Percentiles rank a stretch among this genome's conserved stretches.
These are phyloP conservation scores for Psidium friedrichsthalianum DNA, from an alignment of 345 rosid genomes.

Conservation along the genomic window DNA sequence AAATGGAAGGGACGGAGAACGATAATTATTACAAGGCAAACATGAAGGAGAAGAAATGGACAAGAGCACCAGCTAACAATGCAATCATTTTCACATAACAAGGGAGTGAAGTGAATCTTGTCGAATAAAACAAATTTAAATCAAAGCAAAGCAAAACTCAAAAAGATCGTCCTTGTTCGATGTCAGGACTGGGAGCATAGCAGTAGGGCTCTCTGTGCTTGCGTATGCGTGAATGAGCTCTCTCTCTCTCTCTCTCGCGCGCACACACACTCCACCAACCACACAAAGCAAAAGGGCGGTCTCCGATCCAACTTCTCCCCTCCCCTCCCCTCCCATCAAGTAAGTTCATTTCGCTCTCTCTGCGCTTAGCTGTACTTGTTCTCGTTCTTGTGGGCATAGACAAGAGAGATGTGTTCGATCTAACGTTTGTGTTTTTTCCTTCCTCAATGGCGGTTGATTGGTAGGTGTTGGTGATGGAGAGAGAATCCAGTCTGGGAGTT, in stretches of 20 bases:
- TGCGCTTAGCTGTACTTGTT: not conserved
- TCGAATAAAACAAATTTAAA: not conserved
- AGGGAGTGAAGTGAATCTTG: not conserved
- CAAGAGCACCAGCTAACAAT: not conserved
- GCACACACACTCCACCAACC: not conserved
- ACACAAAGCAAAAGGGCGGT: not conserved
- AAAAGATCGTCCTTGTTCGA: not conserved
- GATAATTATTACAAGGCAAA: not conserved
- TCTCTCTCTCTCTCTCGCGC: not conserved
- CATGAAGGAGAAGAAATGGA: not conserved
- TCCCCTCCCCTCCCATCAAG: not conserved
- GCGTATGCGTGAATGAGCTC: not conserved
- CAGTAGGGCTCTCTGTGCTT: not conserved
- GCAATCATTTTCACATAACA: not conserved
- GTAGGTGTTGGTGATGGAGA: slow-evolving; percentile 42
- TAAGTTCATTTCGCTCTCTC: not conserved
- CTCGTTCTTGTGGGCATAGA: not conserved
- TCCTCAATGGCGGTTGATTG: slow-evolving; percentile 4
- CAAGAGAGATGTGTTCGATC: not conserved
- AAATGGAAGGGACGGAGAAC: not conserved
- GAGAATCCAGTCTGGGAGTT: slow-evolving; percentile 78
- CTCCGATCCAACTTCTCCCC: not conserved
- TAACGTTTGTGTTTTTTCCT: not conserved
- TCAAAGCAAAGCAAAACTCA: not conserved
- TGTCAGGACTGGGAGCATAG: not conserved